Percentiles rank a stretch among this genome's conserved stretches.
phyloP scores from a whole-genome alignment of 129 eudicot species.

The Heracleum sosnowskyi region DNA sequence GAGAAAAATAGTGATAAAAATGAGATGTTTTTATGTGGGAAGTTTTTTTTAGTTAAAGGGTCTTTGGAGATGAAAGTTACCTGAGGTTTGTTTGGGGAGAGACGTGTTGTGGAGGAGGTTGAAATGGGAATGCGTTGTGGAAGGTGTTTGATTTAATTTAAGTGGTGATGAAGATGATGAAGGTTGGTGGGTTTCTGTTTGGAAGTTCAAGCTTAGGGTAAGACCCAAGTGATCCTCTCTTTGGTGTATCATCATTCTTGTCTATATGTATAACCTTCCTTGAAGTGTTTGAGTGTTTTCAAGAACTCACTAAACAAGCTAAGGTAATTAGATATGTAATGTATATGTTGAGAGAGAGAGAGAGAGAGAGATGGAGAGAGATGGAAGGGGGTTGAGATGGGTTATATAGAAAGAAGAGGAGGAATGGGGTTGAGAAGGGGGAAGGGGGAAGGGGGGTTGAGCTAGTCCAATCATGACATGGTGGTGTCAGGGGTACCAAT shows the following conservation, averaged over 20 bases:
- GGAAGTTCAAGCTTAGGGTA: slow-evolving; percentile 22
- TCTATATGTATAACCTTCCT: not conserved
- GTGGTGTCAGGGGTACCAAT: slow-evolving; percentile 26
- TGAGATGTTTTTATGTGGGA: not conserved
- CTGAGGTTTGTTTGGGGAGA: slow-evolving; percentile 9
- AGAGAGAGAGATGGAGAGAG: too few species aligned
- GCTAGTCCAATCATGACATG: slow-evolving; percentile 23
- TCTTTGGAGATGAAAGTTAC: not conserved
- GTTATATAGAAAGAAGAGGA: not conserved
- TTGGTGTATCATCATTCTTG: slow-evolving; percentile 18
- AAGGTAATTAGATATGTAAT: too few species aligned
- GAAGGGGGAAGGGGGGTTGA: not conserved
- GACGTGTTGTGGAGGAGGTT: slow-evolving; percentile 16
- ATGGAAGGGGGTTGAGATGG: not conserved
- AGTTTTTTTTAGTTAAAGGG: too few species aligned
- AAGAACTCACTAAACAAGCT: not conserved
- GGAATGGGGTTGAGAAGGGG: not conserved
- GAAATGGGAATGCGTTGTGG: slow-evolving; percentile 17
- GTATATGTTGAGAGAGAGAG: too few species aligned
- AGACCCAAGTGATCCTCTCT: slow-evolving; percentile 29
- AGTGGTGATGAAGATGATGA: slow-evolving; percentile 4
- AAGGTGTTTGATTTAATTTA: slow-evolving; percentile 28
- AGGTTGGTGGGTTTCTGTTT: not conserved
- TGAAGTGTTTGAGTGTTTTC: too few species aligned
- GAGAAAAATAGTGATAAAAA: not conserved